A percentile compares a stretch with the other conserved stretches of the same genome.
Evolutionary conservation across 306 rosid species (phyloP).

Genomic region (Ziziphus jujuba): DNA sequence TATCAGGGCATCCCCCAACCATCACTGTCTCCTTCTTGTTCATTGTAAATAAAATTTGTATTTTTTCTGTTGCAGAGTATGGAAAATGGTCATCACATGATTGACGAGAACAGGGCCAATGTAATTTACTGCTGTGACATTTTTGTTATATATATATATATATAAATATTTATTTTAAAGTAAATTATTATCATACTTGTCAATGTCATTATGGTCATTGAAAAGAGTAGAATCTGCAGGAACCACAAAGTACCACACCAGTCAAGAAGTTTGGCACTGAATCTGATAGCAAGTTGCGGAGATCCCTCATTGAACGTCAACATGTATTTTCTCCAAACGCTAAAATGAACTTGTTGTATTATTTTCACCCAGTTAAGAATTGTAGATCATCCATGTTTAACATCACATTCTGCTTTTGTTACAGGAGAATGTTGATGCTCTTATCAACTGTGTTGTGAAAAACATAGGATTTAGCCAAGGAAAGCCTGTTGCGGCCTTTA

Average conservation of each 20-base stretch:
- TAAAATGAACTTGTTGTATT: slow-evolving; percentile 11
- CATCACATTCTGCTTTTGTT: slow-evolving; percentile 26
- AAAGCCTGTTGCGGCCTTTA: slow-evolving; percentile 96
- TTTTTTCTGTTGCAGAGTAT: slow-evolving; percentile 51
- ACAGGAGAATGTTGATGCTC: slow-evolving; percentile 96
- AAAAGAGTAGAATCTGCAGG: slow-evolving; percentile 47
- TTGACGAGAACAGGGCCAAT: slow-evolving; percentile 55
- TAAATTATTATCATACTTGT: neutral
- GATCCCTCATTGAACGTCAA: slow-evolving; percentile 87
- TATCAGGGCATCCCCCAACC: neutral
- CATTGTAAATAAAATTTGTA: slow-evolving; percentile 1
- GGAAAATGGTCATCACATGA: slow-evolving; percentile 79
- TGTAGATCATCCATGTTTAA: slow-evolving; percentile 17
- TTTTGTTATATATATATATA: neutral
- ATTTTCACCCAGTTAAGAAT: neutral
- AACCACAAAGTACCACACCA: slow-evolving; percentile 62
- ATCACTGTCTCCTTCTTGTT: slow-evolving; percentile 6
- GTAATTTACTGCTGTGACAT: slow-evolving; percentile 41
- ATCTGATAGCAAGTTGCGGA: slow-evolving; percentile 86
- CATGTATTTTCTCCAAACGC: slow-evolving; percentile 58
- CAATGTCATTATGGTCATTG: slow-evolving; percentile 20
- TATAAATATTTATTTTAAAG: neutral
- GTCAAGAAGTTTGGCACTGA: slow-evolving; percentile 75
- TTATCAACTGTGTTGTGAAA: slow-evolving; percentile 74
- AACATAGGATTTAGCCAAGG: slow-evolving; percentile 88